phyloP scores from a whole-genome alignment of 306 rosid genomes.

The Spatholobus suberectus region DNA sequence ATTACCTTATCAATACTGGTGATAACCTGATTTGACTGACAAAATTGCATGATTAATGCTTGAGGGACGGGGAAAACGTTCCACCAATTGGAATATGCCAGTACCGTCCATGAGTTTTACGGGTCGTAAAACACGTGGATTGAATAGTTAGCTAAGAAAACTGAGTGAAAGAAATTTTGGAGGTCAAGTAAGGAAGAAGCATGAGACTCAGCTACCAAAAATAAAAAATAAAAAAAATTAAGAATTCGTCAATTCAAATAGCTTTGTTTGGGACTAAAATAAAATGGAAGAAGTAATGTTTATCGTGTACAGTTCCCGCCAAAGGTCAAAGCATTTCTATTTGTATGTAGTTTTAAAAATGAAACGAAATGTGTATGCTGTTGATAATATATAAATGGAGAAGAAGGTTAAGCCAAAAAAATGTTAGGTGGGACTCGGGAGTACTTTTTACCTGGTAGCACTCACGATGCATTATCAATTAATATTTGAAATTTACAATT shows the following conservation, averaged over 20 bases:
- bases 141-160: not conserved
- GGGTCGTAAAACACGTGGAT: constrained; percentile 26
- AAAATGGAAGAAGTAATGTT: not conserved
- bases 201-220: not conserved
- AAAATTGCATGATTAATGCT: not conserved
- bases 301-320: not conserved
- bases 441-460: not conserved
- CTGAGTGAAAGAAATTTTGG: not conserved
- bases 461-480: not conserved
- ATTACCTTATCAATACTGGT: not conserved
- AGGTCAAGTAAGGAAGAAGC: not conserved
- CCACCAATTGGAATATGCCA: constrained; percentile 2
- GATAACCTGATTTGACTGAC: not conserved
- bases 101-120: not conserved
- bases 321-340: not conserved
- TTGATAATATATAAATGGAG: not conserved
- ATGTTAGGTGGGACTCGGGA: not conserved
- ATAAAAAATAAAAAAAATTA: not conserved
- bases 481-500: too few species aligned
- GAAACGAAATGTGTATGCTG: not conserved
- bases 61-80: not conserved
- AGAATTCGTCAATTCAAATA: constrained; percentile 18
- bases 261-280: not conserved
- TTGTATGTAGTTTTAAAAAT: not conserved
- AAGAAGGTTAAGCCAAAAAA: not conserved